phyloP scores from a whole-genome alignment of 805 yeast species.

The Kuraishia hungarica region DNA sequence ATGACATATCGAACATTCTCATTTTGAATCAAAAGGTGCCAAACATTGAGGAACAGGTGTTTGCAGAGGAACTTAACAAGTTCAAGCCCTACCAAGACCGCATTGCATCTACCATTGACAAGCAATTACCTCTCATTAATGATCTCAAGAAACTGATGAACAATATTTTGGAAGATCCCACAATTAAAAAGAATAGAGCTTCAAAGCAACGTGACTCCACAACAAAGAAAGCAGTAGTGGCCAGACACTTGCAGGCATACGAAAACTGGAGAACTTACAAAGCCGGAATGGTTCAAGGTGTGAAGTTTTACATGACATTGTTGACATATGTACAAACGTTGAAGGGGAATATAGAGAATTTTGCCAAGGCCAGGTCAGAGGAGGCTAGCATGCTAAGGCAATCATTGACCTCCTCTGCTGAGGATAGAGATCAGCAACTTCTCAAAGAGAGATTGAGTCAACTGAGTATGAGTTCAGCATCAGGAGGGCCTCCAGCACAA shows the following conservation, averaged over 20 bases:
- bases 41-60: conserved; percentile 38
- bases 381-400: conserved; percentile 13
- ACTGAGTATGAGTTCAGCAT: not conserved
- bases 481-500: not conserved
- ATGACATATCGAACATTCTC: conserved; percentile 75
- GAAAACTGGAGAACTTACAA: conserved; percentile 49
- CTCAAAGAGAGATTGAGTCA: conserved; percentile 5
- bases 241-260: conserved; percentile 38
- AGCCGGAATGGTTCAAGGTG: conserved; percentile 54
- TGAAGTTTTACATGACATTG: conserved; percentile 51
- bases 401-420: conserved; percentile 8
- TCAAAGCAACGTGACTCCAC: conserved; percentile 31
- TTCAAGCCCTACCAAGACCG: conserved; percentile 63
- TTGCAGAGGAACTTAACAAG: conserved; percentile 67
- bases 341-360: conserved; percentile 16
- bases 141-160: conserved; percentile 34
- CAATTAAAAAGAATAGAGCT: conserved; percentile 32
- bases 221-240: conserved; percentile 27
- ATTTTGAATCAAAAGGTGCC: conserved; percentile 47
- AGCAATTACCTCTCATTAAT: conserved; percentile 45
- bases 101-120: conserved; percentile 56
- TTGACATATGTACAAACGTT: conserved; percentile 23
- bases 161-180: conserved; percentile 34
- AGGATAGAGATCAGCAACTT: conserved; percentile 13
- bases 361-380: conserved; percentile 19